A percentile compares a stretch with the other conserved stretches of the same genome.
Conservation (phyloP, 345 rosid genomes). For the Citropsis articulata region DNA sequence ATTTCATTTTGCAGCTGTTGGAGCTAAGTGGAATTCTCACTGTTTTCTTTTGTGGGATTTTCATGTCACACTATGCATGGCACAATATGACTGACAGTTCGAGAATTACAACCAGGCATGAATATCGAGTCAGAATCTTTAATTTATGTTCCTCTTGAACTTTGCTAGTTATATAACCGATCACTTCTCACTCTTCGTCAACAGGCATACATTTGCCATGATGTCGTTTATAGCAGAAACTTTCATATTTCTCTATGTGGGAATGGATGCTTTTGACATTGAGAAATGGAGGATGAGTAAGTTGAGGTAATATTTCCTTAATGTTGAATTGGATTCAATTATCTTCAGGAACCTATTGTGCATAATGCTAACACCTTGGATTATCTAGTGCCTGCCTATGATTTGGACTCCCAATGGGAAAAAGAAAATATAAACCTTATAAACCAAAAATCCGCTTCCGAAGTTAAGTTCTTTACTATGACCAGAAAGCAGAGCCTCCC, state of each 20-base stretch:
- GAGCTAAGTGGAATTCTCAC: conserved; percentile 88
- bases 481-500: not conserved
- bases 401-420: not conserved
- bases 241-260: conserved; percentile 85
- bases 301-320: conserved; percentile 43
- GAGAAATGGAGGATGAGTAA: conserved; percentile 78
- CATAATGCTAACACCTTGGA: not conserved
- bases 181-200: not conserved
- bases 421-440: not conserved
- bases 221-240: conserved; percentile 87
- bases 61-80: conserved; percentile 88
- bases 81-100: conserved; percentile 72
- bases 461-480: too few species aligned
- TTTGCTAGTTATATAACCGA: not conserved
- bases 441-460: not conserved
- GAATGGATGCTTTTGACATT: conserved; percentile 87
- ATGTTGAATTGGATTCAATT: not conserved
- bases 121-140: conserved; percentile 5
- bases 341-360: not conserved
- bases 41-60: conserved; percentile 82
- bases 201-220: conserved; percentile 85
- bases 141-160: not conserved
- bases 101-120: conserved; percentile 75
- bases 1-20: conserved; percentile 53
- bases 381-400: not conserved